These are phyloP conservation scores for Plasmodium ovale DNA, from an alignment of 169 alveolate genomes.

Conservation along the genomic window DNA sequence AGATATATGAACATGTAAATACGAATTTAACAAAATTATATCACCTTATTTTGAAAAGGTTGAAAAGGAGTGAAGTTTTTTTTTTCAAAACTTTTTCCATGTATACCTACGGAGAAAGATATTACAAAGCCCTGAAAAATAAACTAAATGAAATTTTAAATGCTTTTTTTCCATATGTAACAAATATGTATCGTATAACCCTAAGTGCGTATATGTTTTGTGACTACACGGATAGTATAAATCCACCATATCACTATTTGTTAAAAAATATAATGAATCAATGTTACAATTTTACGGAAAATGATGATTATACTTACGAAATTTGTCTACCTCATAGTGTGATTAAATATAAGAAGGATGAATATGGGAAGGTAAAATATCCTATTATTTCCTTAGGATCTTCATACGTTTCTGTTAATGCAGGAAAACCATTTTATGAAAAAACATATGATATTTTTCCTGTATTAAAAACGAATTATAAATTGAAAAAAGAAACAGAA, in stretches of 20 bases:
- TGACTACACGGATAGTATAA: constrained; percentile 61
- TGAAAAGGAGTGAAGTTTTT: neutral
- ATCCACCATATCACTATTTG: constrained; percentile 70
- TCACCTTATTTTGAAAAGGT: constrained; percentile 33
- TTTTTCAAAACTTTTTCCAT: constrained; percentile 59
- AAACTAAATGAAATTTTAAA: constrained; percentile 57
- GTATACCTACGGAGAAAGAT: constrained; percentile 16
- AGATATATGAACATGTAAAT: constrained; percentile 34
- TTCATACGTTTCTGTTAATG: constrained; percentile 44
- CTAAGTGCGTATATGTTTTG: constrained; percentile 76
- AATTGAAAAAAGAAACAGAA: constrained; percentile 14
- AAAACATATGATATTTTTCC: constrained; percentile 74
- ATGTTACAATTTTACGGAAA: constrained; percentile 32
- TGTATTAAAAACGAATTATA: constrained; percentile 43
- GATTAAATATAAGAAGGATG: constrained; percentile 54
- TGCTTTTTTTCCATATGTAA: constrained; percentile 33
- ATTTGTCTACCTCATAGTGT: constrained; percentile 72
- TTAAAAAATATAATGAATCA: constrained; percentile 57
- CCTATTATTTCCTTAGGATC: constrained; percentile 65
- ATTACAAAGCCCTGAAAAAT: constrained; percentile 64
- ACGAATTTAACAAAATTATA: constrained; percentile 24
- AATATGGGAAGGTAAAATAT: constrained; percentile 29
- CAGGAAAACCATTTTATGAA: constrained; percentile 74
- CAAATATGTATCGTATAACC: constrained; percentile 55
- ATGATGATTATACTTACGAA: constrained; percentile 58